These are phyloP conservation scores for Setaria viridis DNA, from an alignment of 202 grass and related monocot species.

Conservation along the genomic window DNA sequence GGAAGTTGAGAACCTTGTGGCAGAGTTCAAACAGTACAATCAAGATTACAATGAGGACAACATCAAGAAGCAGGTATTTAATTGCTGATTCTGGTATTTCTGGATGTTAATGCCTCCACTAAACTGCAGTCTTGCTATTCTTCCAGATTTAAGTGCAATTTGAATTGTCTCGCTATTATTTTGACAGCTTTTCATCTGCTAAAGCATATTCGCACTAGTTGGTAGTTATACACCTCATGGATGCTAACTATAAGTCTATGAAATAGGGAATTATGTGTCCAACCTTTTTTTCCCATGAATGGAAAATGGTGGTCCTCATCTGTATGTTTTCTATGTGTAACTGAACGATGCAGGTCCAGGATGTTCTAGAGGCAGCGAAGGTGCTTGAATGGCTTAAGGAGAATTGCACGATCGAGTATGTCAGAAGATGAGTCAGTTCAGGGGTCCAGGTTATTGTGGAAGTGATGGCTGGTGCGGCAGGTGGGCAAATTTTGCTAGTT, in stretches of 20 bases:
- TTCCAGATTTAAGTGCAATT: background rate
- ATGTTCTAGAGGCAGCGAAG: conserved; percentile 87
- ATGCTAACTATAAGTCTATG: conserved; percentile 2
- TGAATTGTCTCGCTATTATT: background rate
- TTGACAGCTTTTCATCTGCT: background rate
- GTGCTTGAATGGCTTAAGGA: conserved; percentile 96
- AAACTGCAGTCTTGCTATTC: background rate
- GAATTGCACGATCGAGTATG: conserved; percentile 71
- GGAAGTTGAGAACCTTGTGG: conserved; percentile 80
- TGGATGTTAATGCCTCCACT: conserved; percentile 11
- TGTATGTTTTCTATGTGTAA: background rate
- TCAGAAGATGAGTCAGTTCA: conserved; percentile 48
- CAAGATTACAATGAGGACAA: conserved; percentile 87
- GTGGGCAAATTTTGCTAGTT: conserved; percentile 33
- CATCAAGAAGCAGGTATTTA: conserved; percentile 79
- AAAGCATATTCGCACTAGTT: background rate
- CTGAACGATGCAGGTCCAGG: conserved; percentile 63
- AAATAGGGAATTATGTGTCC: background rate
- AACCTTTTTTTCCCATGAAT: background rate
- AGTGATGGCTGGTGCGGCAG: background rate
- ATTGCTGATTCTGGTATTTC: conserved; percentile 28
- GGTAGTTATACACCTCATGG: background rate
- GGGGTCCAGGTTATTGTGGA: conserved; percentile 20
- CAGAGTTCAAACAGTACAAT: conserved; percentile 86
- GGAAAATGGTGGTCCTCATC: background rate